phyloP scores from a whole-genome alignment of 2,329 filamentous ascomycete species.

The Raffaelea deltoideospora region DNA sequence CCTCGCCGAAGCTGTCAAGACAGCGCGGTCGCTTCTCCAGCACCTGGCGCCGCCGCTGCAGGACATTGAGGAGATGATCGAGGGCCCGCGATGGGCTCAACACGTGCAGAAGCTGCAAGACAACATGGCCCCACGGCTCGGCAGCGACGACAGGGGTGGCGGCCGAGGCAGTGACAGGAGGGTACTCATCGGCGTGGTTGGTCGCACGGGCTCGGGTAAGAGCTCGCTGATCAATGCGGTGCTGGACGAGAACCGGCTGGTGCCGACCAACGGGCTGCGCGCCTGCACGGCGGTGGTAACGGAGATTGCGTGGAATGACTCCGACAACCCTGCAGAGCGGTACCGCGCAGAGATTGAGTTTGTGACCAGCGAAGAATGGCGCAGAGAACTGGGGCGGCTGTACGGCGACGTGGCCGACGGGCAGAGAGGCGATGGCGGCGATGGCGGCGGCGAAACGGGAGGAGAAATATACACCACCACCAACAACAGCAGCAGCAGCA shows the following conservation, averaged over 20 bases:
- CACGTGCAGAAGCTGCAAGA: neutral
- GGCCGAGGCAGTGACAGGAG: conserved; percentile 15
- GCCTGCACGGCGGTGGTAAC: conserved; percentile 48
- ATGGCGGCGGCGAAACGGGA: conserved; percentile 11
- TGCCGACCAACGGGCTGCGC: conserved; percentile 33
- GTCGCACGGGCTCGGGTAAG: conserved; percentile 47
- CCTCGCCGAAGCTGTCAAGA: neutral
- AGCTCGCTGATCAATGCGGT: conserved; percentile 48
- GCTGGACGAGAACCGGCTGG: conserved; percentile 39
- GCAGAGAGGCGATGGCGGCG: conserved; percentile 5
- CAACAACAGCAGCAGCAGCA: conserved; percentile 3
- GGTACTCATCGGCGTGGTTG: conserved; percentile 40
- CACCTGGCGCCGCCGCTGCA: conserved; percentile 11
- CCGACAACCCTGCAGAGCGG: conserved; percentile 14
- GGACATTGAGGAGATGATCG: conserved; percentile 9
- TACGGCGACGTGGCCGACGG: conserved; percentile 22
- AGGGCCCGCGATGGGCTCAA: conserved; percentile 4
- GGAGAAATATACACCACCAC: neutral
- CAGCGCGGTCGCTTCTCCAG: conserved; percentile 10
- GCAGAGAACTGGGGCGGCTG: conserved; percentile 31
- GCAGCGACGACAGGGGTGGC: neutral
- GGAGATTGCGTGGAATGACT: conserved; percentile 41
- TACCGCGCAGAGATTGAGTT: conserved; percentile 46
- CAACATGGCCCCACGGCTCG: neutral
- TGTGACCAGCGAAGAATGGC: conserved; percentile 35